Evolutionary conservation across 2,329 filamentous ascomycete species (phyloP), one percentile per base, ranked within the genome.

Genomic region (Fusarium poae): DNA sequence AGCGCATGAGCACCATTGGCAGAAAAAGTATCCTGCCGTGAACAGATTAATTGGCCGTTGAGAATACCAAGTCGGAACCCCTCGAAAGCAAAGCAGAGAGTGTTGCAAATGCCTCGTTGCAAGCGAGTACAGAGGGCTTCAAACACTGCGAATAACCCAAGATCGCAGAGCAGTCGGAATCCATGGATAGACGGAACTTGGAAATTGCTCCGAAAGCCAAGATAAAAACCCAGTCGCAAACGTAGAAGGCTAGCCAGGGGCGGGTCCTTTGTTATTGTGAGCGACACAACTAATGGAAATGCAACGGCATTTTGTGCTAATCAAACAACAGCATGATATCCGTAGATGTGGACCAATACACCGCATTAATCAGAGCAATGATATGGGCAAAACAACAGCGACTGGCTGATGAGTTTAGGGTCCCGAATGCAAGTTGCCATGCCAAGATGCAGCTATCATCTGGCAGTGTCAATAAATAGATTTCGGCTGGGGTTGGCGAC

Each of bases 371-470:
- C 48, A 25, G 52, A 46, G 42, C 55, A 64, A 57, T 42, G 37
- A 30, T 29, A 32, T 20, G 29, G 44, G 23, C 18, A 18, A 57
- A 32, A 35, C 30, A 57, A 32, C 46, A 56, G 60, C 61, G 51
- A 67, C 60, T 68, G 27, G 34, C 55, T 53, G 23, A 67, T 35
- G 42, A 29, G 15, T 23, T 46, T 70, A 35, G 49, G 44, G 46
- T 40, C 25, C 48, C 39, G 50, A 32, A 30, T 37, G 32, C 37
- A 42, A 23, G 42, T 23, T 45, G n/a, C 37, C 37, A 56, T 59
- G 53, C 57, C 43, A 45, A 62, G 57, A 59, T 67, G 62, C 55
- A 32, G 56, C 62, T 63, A 63, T 67, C 66, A 70, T 62, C 57
- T 37, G 9, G 53, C 53, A 50, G 49, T 52, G 34, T 51, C 53